Conservation (phyloP, 2,329 filamentous ascomycete species). For the Dactylellina leptospora region DNA sequence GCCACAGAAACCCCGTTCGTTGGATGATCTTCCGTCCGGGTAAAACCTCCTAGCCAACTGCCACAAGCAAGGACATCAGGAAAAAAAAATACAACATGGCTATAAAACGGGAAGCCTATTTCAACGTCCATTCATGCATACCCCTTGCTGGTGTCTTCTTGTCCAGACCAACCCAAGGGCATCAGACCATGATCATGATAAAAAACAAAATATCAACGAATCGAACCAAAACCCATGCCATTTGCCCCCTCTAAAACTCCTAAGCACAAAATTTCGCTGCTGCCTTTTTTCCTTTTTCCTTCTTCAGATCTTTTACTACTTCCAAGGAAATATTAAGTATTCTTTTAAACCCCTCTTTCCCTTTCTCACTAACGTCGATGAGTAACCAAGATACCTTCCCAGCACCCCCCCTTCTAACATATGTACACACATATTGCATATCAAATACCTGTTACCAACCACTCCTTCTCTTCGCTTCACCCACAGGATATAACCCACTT, state of each 20-base stretch:
- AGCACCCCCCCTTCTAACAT: no score
- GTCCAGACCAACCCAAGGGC: constrained; percentile 37
- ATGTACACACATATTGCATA: no score
- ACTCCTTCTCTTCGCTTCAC: not conserved
- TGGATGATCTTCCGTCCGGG: constrained; percentile 36
- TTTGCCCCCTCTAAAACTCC: constrained; percentile 36
- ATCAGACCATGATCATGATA: constrained; percentile 48
- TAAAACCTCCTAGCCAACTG: constrained; percentile 41
- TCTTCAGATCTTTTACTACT: not conserved
- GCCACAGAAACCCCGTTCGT: not conserved
- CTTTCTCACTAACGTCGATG: constrained; percentile 2
- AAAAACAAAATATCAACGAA: not conserved
- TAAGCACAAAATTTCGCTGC: not conserved
- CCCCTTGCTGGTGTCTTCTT: constrained; percentile 13
- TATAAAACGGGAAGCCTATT: constrained; percentile 47
- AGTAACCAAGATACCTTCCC: no score
- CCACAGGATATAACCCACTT: constrained; percentile 5
- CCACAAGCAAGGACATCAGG: constrained; percentile 13
- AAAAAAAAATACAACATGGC: constrained; percentile 21
- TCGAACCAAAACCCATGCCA: not conserved
- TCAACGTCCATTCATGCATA: constrained; percentile 39
- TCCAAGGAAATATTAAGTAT: constrained; percentile 7
- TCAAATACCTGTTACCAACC: not conserved
- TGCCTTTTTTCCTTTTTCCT: constrained; percentile 24
- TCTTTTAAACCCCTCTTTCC: not conserved